Base-by-base conservation (phyloP, 305 asterid genomes). In the Rubia tinctorum region DNA sequence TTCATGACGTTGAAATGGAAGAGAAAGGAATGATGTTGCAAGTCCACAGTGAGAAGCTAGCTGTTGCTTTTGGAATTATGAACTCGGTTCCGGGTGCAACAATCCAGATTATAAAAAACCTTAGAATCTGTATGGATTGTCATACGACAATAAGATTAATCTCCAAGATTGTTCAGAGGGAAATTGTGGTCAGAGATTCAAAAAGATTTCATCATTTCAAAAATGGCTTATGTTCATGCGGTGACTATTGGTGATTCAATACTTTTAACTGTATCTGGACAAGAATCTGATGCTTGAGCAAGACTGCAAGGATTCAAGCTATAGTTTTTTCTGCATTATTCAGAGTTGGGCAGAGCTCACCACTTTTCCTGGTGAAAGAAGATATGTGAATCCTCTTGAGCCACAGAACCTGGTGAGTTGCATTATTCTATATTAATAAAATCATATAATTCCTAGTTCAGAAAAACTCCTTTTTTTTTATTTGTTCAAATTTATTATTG, bases 1-100 rank as follows among this genome's bases (percentile, higher is more conserved):
- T 65, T 65, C 69, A 65, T 8, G 69, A 65, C 37, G 69, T 65
- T 65, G 69, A 65, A 44, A 65, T 39, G 69, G 69, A 65, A 65
- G 69, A 65, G 27, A 65, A 65, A 20, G 69, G 69, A 39, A 65
- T 65, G 69, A 17, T n/a, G 49, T 18, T 65, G 23, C 69, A 65
- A 39, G 69, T 65, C 47, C 69, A 65, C 49, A 65, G 69, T n/a
- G 69, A 65, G 69, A 65, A 39, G 69, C 27, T 65, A 18, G 49
- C 69, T 18, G 69, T 65, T 37, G 69, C 69, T 65, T 65, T 65
- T 65, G 69, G 69, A 15, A 39, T 65, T 39, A 65, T 65, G 69
- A 65, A 65, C 69, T 65, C 69, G 7, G 69, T 65, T n/a, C 69
- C 69, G 7, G 49, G 69, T 37, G 27, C 69, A 65, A 65, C 69